A percentile compares a stretch with the other conserved stretches of the same genome.
Conservation (phyloP, 2,329 filamentous ascomycete species). For the Thielaviopsis musarum region DNA sequence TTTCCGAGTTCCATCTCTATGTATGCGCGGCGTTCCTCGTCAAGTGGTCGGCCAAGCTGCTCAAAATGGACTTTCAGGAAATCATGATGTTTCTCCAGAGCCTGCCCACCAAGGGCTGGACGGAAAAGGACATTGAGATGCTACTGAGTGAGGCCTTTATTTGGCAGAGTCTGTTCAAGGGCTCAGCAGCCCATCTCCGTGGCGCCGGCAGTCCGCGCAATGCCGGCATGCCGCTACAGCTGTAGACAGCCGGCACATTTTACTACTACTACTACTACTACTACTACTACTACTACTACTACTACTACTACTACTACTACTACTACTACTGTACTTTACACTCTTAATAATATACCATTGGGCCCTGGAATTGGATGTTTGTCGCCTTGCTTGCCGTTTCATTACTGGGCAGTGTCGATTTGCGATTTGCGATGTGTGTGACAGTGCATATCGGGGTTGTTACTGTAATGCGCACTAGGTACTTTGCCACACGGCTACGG, state of each 20-base stretch:
- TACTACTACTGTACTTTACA: too few species aligned
- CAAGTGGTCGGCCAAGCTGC: conserved; percentile 90
- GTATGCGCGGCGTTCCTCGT: conserved; percentile 95
- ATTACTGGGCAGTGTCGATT: background rate
- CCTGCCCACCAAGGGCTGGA: conserved; percentile 84
- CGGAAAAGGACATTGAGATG: conserved; percentile 93
- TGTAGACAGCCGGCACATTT: conserved; percentile 10
- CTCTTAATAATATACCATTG: too few species aligned
- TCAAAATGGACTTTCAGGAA: conserved; percentile 96
- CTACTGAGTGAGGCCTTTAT: conserved; percentile 93
- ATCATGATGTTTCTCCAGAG: conserved; percentile 99
- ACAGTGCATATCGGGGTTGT: background rate
- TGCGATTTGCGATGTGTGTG: background rate
- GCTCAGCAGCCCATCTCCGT: conserved; percentile 75
- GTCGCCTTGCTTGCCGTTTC: background rate
- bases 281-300: background rate
- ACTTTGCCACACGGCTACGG: background rate
- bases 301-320: too few species aligned
- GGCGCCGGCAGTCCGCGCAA: conserved; percentile 26
- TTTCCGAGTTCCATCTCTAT: conserved; percentile 95
- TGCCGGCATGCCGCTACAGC: conserved; percentile 25
- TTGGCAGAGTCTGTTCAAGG: conserved; percentile 95
- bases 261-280: too few species aligned
- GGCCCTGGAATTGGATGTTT: background rate
- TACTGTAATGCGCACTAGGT: background rate